Evolutionary conservation across 2,329 filamentous ascomycete species (phyloP).

Genomic region (Alternaria sp.): DNA sequence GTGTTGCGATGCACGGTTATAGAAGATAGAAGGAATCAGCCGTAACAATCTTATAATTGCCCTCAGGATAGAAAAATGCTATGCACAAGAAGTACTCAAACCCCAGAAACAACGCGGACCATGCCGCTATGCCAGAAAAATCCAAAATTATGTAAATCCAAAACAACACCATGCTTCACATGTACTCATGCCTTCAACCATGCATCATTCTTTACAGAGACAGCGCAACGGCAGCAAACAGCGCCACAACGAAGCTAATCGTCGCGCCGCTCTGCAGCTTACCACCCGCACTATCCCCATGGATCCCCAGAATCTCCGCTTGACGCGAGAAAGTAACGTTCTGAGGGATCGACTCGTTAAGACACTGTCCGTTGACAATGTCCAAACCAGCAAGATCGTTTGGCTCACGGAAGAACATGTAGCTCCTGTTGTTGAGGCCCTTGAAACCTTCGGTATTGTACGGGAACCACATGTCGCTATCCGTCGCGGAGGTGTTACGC

Average conservation of each 20-base stretch:
- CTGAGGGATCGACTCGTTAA: slow-evolving; percentile 68
- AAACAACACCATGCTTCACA: slow-evolving; percentile 1
- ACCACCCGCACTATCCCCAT: slow-evolving; percentile 33
- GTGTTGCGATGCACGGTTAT: no score
- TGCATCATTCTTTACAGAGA: slow-evolving; percentile 21
- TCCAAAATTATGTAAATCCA: neutral
- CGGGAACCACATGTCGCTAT: slow-evolving; percentile 70
- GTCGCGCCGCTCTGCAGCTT: slow-evolving; percentile 36
- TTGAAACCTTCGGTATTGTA: slow-evolving; percentile 78
- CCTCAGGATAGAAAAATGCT: neutral
- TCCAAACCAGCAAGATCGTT: slow-evolving; percentile 73
- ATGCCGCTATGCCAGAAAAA: neutral
- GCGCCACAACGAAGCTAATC: slow-evolving; percentile 43
- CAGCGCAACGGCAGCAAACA: slow-evolving; percentile 38
- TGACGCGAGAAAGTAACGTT: slow-evolving; percentile 70
- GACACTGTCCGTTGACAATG: slow-evolving; percentile 71
- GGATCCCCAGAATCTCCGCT: slow-evolving; percentile 46
- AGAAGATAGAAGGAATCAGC: no score
- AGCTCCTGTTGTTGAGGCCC: slow-evolving; percentile 67
- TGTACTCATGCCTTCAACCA: neutral
- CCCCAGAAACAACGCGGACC: neutral
- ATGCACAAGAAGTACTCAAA: neutral
- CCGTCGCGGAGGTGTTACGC: slow-evolving; percentile 75
- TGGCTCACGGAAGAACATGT: slow-evolving; percentile 80
- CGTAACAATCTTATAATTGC: neutral